Evolutionary conservation across 495 filamentous ascomycete genomes (phyloP).

Genomic region (Aspergillus sclerotioniger): DNA sequence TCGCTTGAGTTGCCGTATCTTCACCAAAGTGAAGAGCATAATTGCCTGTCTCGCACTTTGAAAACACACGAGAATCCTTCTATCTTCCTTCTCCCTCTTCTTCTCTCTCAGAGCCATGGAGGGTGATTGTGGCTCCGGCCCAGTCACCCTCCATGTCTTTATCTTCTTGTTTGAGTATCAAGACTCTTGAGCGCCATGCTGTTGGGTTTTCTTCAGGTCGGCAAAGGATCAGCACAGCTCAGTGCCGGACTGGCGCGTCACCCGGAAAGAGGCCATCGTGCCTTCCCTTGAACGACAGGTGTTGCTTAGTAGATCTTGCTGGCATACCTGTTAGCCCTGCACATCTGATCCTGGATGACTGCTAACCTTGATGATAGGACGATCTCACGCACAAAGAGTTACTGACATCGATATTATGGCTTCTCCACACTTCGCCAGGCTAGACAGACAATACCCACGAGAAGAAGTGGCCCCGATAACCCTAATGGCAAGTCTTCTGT

Average conservation of each 20-base stretch:
- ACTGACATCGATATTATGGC: not conserved
- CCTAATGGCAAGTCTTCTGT: no score
- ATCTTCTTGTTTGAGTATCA: not conserved
- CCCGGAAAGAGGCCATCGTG: not conserved
- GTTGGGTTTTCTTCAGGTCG: not conserved
- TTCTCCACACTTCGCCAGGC: not conserved
- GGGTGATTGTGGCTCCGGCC: not conserved
- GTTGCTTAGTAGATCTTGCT: not conserved
- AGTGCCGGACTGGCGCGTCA: not conserved
- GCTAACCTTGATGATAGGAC: not conserved
- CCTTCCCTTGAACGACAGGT: not conserved
- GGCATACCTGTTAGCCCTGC: not conserved
- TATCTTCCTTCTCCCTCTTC: not conserved
- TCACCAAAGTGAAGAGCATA: constrained; percentile 2
- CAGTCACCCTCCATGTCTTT: not conserved
- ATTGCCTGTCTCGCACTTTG: constrained; percentile 8
- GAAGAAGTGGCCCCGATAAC: no score
- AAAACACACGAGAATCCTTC: constrained; percentile 2
- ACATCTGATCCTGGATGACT: not conserved
- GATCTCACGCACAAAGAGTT: not conserved
- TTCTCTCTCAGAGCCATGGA: not conserved
- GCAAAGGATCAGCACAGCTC: not conserved
- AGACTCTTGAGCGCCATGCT: not conserved
- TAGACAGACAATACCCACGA: no score
- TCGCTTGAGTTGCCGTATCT: constrained; percentile 11